Conservation (phyloP, 176 grass and related monocot genomes). For the Carex parvula region DNA sequence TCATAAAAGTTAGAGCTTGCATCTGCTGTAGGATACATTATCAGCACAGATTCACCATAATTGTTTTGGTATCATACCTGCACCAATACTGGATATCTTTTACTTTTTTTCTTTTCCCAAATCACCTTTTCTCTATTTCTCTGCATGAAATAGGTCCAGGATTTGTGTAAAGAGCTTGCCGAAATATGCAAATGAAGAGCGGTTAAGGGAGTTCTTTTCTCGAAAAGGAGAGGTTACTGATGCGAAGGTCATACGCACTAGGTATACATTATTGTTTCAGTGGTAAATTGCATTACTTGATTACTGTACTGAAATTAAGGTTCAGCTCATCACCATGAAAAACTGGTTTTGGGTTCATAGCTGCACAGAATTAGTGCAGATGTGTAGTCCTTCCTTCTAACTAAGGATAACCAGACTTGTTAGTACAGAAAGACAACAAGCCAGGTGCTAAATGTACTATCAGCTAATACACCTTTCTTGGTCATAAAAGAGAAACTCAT, state of each 20-base stretch:
- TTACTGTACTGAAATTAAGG: background rate
- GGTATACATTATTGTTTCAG: conserved; percentile 27
- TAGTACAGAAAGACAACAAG: background rate
- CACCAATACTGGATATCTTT: no score
- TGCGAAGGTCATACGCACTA: conserved; percentile 79
- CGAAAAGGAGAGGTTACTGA: conserved; percentile 87
- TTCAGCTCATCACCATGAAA: background rate
- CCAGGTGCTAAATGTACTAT: background rate
- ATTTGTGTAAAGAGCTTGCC: conserved; percentile 94
- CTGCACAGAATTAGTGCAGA: background rate
- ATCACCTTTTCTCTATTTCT: background rate
- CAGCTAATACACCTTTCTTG: background rate
- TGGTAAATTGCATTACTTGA: background rate
- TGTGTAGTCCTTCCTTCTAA: background rate
- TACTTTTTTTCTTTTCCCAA: background rate
- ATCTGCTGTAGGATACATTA: no score
- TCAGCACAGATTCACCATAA: no score
- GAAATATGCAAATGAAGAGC: conserved; percentile 74
- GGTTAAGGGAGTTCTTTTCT: conserved; percentile 85
- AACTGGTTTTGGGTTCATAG: background rate
- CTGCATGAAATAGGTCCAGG: conserved; percentile 41
- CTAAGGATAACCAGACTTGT: background rate
- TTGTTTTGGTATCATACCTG: no score
- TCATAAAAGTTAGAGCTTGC: no score
- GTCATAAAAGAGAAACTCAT: background rate